Evolutionary conservation across 2,329 filamentous ascomycete genomes (phyloP), one percentile per base, ranked within the genome.

Genomic region (Hypoxylon sp.): DNA sequence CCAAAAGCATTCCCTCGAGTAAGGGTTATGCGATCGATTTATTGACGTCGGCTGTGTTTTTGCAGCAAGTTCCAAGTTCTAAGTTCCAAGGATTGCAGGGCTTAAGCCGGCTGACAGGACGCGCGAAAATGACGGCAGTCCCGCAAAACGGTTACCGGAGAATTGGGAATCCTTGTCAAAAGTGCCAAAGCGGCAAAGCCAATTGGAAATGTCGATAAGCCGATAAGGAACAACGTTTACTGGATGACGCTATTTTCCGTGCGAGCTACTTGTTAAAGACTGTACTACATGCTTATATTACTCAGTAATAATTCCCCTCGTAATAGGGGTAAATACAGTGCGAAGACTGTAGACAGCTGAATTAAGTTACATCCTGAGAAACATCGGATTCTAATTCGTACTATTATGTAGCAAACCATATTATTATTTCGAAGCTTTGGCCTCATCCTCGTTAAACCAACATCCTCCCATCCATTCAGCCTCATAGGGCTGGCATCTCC

Each of bases 121-220:
- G 44, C 55, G 47, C 34, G 50, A 61, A 57, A 61, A 55, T 55
- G 55, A 50, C 49, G 45, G 50, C 36, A 17, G 31, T 53, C 51
- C 58, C 55, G 54, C 57, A 49, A 35, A 55, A 59, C 40, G 34
- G 37, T 27, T 27, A 41, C 31, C 37, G 37, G 51, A 37, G 37
- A 53, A 51, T 55, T 58, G 47, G 55, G 48, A 55, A 50, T 42
- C 50, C 30, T 26, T 52, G 51, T 31, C 13, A 49, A 51, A 35
- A 31, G 34, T 11, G 40, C 29, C 41, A 25, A 50, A 43, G 51
- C 38, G 16, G 26, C 23, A 31, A 26, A n/a, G 5, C 13, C 55
- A 55, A 56, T 60, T 5, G 6, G 9, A 25, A 25, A 60, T 51
- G 51, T 35, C 27, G 50, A 60, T 60, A 60, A 55, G 51, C 41